phyloP scores from a whole-genome alignment of 1,284 basidiomycete species.

The Dichomitus squalens region DNA sequence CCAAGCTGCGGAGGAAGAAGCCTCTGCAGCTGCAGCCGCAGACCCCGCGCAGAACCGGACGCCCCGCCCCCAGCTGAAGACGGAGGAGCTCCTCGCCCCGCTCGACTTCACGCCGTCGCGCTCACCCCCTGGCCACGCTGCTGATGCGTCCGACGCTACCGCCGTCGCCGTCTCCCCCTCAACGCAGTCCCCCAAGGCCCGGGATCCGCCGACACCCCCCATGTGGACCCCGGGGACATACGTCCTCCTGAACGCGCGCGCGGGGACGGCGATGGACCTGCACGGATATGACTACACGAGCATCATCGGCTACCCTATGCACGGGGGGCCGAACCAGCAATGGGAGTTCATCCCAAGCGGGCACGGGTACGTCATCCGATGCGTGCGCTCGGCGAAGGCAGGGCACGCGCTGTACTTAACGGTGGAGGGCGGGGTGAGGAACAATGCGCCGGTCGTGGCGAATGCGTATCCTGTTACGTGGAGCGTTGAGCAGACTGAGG shows the following conservation, averaged over 20 bases:
- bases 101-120: slow-evolving; percentile 9
- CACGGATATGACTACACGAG: slow-evolving; percentile 51
- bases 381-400: slow-evolving; percentile 26
- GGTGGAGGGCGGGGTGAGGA: slow-evolving; percentile 37
- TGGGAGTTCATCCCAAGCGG: slow-evolving; percentile 49
- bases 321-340: slow-evolving; percentile 54
- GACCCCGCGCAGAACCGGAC: slow-evolving; percentile 5
- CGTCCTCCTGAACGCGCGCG: slow-evolving; percentile 50
- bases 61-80: slow-evolving; percentile 4
- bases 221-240: slow-evolving; percentile 33
- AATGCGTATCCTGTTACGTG: slow-evolving; percentile 36
- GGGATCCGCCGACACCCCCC: neutral
- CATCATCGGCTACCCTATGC: slow-evolving; percentile 50
- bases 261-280: slow-evolving; percentile 54
- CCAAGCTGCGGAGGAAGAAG: neutral
- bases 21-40: neutral
- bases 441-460: slow-evolving; percentile 34
- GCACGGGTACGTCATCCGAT: slow-evolving; percentile 46
- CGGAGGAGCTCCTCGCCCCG: slow-evolving; percentile 7
- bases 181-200: neutral
- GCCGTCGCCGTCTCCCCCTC: slow-evolving; percentile 11
- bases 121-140: slow-evolving; percentile 2
- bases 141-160: slow-evolving; percentile 18
- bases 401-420: slow-evolving; percentile 43
- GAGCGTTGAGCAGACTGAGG: slow-evolving; percentile 27